Conservation (phyloP, 345 rosid genomes). For the Odontarrhena argentea region DNA sequence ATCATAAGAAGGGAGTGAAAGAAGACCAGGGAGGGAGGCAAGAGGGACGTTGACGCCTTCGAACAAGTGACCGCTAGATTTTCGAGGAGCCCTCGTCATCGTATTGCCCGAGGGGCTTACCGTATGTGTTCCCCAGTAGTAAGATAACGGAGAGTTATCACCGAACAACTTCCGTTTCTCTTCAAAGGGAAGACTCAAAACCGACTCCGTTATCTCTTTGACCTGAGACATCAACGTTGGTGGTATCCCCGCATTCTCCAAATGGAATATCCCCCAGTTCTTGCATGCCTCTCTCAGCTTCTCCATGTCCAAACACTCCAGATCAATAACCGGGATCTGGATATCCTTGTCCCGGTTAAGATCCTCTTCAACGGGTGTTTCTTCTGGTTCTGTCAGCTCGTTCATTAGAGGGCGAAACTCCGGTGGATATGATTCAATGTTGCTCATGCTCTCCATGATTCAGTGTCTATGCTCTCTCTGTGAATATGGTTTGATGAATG, state of each 20-base stretch:
- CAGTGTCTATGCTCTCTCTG: not conserved
- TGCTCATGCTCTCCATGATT: constrained; percentile 11
- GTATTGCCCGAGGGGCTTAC: constrained; percentile 59
- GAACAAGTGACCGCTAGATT: constrained; percentile 48
- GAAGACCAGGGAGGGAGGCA: constrained; percentile 40
- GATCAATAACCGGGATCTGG: constrained; percentile 51
- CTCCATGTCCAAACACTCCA: constrained; percentile 42
- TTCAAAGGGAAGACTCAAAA: constrained; percentile 54
- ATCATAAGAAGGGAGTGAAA: no score
- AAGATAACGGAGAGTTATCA: constrained; percentile 49
- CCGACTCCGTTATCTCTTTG: constrained; percentile 38
- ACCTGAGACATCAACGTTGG: constrained; percentile 40
- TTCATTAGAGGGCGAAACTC: constrained; percentile 37
- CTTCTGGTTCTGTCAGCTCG: not conserved
- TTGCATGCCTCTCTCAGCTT: constrained; percentile 51
- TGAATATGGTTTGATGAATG: not conserved
- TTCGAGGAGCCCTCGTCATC: constrained; percentile 33
- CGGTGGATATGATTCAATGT: constrained; percentile 51
- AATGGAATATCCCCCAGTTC: constrained; percentile 62
- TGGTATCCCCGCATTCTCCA: constrained; percentile 61
- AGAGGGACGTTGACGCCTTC: constrained; percentile 66
- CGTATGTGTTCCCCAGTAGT: constrained; percentile 72
- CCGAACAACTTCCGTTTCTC: constrained; percentile 17
- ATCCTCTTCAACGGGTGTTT: not conserved
- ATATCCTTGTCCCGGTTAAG: constrained; percentile 36